Evolutionary conservation across 2,329 filamentous ascomycete species (phyloP), one percentile per base, ranked within the genome.

Genomic region (Xylaria sp.): DNA sequence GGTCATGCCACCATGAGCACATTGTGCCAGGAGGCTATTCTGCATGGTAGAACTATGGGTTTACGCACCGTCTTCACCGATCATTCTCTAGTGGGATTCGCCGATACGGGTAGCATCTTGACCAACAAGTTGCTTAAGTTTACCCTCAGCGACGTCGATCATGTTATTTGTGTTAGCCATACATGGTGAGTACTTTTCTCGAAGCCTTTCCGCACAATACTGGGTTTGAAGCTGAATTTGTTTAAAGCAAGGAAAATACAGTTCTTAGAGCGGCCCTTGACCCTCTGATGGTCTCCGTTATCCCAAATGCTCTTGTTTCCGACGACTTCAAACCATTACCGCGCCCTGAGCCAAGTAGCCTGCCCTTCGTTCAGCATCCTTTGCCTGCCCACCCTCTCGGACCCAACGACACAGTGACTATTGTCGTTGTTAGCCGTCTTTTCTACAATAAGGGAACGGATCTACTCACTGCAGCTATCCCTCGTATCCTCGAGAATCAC

Each of bases 371-470:
- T 53, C 82, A 80, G 57, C 83, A 82, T 73, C 81, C 83, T 6
- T 82, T 86, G 10, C 86, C 89, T 0, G 88, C 89, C 3, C 90
- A 90, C 63, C 89, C 89, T 6, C 86, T 97, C 2, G 92, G 92
- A 0, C 93, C 94, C 0, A 87, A 93, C 72, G 95, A 97, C 75
- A 92, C 90, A 11, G 95, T 99, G 75, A 97, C 94, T 7, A 97
- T 99, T 67, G 93, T 99, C 1, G 95, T 99, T 23, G 97, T 99
- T 70, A 97, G 94, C 9, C 93, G 96, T 23, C 89, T 99, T 1
- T 99, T 98, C 81, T 98, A 98, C 81, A 99, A 99, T 82, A 99
- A 99, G 80, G 96, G 96, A 68, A 98, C 93, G 1, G 97, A 99
- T 79, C 88, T 99, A 0, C 87, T 99, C n/a, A 97, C 97, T 28